phyloP scores from a whole-genome alignment of 108 stramenopile species.

The Skeletonema costatum region DNA sequence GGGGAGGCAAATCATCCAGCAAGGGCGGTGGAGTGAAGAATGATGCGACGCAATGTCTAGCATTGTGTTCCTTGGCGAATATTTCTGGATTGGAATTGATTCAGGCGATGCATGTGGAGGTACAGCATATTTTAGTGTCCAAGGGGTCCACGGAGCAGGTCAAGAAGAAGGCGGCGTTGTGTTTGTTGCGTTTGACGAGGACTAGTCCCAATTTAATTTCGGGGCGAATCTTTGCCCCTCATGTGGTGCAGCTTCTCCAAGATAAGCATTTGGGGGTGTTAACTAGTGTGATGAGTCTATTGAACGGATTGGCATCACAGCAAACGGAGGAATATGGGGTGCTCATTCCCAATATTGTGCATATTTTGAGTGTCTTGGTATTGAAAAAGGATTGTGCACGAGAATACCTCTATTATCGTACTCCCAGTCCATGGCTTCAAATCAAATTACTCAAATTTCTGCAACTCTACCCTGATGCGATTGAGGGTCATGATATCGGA shows the following conservation, averaged over 20 bases:
- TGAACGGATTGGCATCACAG: constrained; percentile 86
- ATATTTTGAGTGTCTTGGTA: constrained; percentile 89
- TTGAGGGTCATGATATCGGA: constrained; percentile 45
- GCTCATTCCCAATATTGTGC: constrained; percentile 91
- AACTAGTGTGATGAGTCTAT: constrained; percentile 87
- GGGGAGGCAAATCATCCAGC: constrained; percentile 38
- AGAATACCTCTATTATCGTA: constrained; percentile 96
- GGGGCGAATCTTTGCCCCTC: constrained; percentile 86
- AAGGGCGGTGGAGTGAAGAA: constrained; percentile 52
- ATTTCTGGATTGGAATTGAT: constrained; percentile 88
- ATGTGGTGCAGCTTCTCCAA: constrained; percentile 86
- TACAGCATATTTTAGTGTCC: constrained; percentile 84
- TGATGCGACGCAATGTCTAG: constrained; percentile 84
- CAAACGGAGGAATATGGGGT: constrained; percentile 77
- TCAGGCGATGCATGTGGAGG: constrained; percentile 86
- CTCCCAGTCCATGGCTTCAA: constrained; percentile 94
- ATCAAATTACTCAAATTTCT: constrained; percentile 94
- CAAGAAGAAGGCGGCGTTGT: constrained; percentile 95
- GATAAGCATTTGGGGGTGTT: constrained; percentile 92
- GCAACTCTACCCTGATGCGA: constrained; percentile 88
- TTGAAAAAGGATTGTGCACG: constrained; percentile 82
- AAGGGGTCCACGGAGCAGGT: constrained; percentile 85
- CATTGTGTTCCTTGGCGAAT: constrained; percentile 84
- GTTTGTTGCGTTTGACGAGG: constrained; percentile 88
- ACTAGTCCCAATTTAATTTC: constrained; percentile 86